Percentiles rank a stretch among this genome's conserved stretches.
phyloP scores from a whole-genome alignment of 2,329 filamentous ascomycete genomes.

The Alternaria arbusti region DNA sequence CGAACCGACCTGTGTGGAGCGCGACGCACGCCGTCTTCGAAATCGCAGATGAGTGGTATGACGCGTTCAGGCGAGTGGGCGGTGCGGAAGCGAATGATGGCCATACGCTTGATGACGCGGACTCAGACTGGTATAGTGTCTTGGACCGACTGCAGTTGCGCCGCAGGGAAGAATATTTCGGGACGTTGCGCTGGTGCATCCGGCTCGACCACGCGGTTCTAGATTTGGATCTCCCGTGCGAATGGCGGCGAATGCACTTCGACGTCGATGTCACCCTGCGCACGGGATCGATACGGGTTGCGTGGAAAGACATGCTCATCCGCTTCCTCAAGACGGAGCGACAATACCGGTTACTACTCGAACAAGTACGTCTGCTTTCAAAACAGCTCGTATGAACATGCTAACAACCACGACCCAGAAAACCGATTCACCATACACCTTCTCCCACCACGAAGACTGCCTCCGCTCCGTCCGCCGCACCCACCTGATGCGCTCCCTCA shows the following conservation, averaged over 20 bases:
- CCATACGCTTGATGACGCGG: background rate
- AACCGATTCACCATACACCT: slow-evolving; percentile 23
- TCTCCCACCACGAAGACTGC: slow-evolving; percentile 35
- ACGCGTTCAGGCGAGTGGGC: background rate
- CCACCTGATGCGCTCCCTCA: slow-evolving; percentile 21
- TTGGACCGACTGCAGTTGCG: slow-evolving; percentile 14
- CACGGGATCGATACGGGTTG: slow-evolving; percentile 10
- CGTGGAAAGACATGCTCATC: slow-evolving; percentile 34
- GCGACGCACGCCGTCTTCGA: slow-evolving; percentile 27
- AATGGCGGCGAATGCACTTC: slow-evolving; percentile 4
- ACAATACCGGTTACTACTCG: slow-evolving; percentile 23
- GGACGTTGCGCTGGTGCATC: slow-evolving; percentile 34
- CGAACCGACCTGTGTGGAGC: slow-evolving; percentile 27
- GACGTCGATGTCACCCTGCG: slow-evolving; percentile 15
- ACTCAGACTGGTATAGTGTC: background rate
- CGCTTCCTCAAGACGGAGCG: slow-evolving; percentile 33
- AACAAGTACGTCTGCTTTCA: slow-evolving; percentile 15
- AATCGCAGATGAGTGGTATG: slow-evolving; percentile 29
- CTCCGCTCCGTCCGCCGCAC: slow-evolving; percentile 36
- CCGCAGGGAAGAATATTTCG: slow-evolving; percentile 17
- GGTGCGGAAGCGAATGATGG: background rate
- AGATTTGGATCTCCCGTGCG: slow-evolving; percentile 28
- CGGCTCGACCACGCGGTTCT: slow-evolving; percentile 33
- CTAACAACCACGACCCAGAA: slow-evolving; percentile 14
- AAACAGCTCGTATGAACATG: background rate